phyloP scores from a whole-genome alignment of 768 basidiomycete species.

The Rubroboletus pulcherrimus region DNA sequence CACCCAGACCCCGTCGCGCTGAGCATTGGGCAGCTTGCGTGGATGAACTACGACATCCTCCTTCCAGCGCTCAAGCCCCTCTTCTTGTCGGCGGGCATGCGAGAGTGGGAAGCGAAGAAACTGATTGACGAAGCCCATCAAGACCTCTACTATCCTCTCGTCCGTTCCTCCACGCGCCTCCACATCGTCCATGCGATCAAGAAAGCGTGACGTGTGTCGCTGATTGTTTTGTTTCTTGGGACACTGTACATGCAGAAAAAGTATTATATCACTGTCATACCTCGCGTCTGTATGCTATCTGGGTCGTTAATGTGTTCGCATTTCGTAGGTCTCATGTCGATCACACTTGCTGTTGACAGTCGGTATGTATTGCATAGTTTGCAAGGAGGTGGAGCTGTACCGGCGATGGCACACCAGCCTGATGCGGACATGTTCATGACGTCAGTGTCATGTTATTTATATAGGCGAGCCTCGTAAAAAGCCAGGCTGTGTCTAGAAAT shows the following conservation, averaged over 20 bases:
- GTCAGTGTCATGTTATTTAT: conserved; percentile 14
- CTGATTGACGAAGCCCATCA: conserved; percentile 61
- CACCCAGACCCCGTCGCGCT: conserved; percentile 51
- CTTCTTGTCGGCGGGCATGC: conserved; percentile 50
- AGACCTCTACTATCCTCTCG: conserved; percentile 60
- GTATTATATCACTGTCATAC: conserved; percentile 21
- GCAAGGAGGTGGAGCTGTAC: background rate
- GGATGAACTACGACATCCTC: conserved; percentile 69
- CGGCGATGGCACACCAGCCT: no score
- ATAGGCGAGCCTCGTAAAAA: conserved; percentile 1
- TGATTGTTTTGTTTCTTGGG: conserved; percentile 10
- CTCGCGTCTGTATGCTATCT: conserved; percentile 25
- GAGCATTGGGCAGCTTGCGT: conserved; percentile 66
- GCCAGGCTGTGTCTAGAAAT: background rate
- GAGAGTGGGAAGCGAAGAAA: conserved; percentile 50
- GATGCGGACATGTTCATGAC: conserved; percentile 1
- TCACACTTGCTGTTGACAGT: conserved; percentile 1
- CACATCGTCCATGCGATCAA: conserved; percentile 57
- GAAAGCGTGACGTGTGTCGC: conserved; percentile 15
- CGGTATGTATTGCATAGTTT: conserved; percentile 8
- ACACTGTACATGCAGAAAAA: conserved; percentile 25
- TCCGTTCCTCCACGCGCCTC: conserved; percentile 47
- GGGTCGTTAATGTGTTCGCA: conserved; percentile 85
- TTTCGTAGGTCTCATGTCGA: conserved; percentile 45
- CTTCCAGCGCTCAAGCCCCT: conserved; percentile 61